Conservation (phyloP, 2,329 filamentous ascomycete species). For the Chaetomiaceae sp. region DNA sequence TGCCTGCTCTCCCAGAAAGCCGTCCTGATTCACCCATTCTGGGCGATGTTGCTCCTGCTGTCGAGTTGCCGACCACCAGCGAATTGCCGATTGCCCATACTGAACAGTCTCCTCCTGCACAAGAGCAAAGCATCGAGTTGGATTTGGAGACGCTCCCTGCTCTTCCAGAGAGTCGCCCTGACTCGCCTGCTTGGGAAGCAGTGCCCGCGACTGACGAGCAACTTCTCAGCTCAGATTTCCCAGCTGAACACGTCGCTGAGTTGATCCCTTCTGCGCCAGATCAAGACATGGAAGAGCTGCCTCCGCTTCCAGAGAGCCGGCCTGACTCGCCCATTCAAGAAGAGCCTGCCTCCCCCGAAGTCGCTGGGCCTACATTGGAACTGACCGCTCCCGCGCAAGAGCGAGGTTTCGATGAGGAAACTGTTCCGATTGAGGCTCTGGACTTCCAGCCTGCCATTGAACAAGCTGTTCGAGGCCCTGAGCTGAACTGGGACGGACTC, state of each 20-base stretch:
- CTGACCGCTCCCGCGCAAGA: too few species aligned
- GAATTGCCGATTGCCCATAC: background rate
- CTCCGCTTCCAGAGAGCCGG: background rate
- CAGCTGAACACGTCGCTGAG: too few species aligned
- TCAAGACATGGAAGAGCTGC: background rate
- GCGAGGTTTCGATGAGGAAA: too few species aligned
- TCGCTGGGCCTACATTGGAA: too few species aligned
- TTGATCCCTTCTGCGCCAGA: background rate
- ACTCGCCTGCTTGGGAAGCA: background rate
- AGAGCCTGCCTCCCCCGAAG: too few species aligned
- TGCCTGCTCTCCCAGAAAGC: constrained; percentile 10
- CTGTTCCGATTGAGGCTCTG: too few species aligned
- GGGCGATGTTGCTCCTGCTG: background rate
- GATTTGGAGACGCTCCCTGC: constrained; percentile 2
- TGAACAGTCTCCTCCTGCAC: background rate
- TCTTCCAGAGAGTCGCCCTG: constrained; percentile 7
- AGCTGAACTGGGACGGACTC: background rate
- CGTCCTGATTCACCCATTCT: background rate
- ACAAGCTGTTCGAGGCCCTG: background rate
- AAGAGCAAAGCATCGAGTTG: background rate
- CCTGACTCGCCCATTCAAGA: too few species aligned
- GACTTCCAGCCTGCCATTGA: background rate
- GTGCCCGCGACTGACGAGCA: too few species aligned
- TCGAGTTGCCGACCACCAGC: background rate
- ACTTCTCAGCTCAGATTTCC: background rate